These are phyloP conservation scores for Neospermospora avenae DNA, from an alignment of 2,329 filamentous ascomycete species.

Conservation along the genomic window DNA sequence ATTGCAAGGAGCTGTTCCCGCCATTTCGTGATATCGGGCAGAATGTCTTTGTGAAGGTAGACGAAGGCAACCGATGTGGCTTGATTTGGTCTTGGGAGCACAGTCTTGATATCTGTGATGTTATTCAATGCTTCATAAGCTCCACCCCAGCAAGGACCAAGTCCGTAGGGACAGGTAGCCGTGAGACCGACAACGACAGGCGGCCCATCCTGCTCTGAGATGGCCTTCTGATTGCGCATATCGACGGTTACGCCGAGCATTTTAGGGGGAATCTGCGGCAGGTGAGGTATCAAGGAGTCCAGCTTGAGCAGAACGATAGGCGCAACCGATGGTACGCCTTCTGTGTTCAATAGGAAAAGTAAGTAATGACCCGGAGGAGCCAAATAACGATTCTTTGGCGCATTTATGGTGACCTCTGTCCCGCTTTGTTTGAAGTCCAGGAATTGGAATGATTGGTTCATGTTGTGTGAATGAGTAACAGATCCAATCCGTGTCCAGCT, in stretches of 20 bases:
- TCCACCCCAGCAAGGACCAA: constrained; percentile 9
- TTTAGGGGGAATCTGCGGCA: constrained; percentile 4
- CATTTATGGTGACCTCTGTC: not conserved
- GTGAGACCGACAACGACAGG: constrained; percentile 9
- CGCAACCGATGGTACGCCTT: constrained; percentile 2
- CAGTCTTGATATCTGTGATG: constrained; percentile 9
- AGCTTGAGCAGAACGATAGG: not conserved
- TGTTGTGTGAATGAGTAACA: constrained; percentile 11
- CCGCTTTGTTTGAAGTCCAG: constrained; percentile 3
- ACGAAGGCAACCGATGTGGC: constrained; percentile 5
- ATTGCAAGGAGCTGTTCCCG: constrained; percentile 4
- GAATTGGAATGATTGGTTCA: constrained; percentile 12
- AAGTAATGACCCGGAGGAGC: constrained; percentile 4
- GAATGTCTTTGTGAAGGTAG: constrained; percentile 6
- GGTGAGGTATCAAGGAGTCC: not conserved
- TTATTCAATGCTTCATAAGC: constrained; percentile 11
- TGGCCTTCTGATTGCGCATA: constrained; percentile 7
- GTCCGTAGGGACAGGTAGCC: constrained; percentile 8
- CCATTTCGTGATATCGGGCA: constrained; percentile 7
- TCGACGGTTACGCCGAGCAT: constrained; percentile 5
- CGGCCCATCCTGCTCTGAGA: constrained; percentile 8
- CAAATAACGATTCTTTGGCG: constrained; percentile 1
- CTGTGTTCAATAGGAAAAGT: constrained; percentile 1
- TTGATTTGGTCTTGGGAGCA: constrained; percentile 11
- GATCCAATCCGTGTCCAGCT: constrained; percentile 10